A percentile compares a stretch with the other conserved stretches of the same genome.
Conservation (phyloP, 768 basidiomycete species). For the Leccinum incarnatum region DNA sequence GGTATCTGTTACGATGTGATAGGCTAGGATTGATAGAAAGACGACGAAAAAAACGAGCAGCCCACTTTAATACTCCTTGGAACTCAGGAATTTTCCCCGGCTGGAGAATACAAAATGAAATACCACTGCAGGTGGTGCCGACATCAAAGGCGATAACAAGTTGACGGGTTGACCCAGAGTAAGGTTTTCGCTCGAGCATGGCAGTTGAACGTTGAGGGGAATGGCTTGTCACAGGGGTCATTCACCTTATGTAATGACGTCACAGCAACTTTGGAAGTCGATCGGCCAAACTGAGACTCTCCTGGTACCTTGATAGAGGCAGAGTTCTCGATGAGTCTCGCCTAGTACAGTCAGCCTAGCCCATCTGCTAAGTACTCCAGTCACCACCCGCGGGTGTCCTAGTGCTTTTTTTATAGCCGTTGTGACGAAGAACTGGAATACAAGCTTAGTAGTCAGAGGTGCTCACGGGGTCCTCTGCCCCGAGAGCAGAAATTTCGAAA, state of each 20-base stretch:
- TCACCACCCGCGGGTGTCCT: neutral
- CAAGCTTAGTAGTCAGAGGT: too few relatives aligned
- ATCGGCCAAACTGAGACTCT: neutral
- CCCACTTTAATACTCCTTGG: neutral
- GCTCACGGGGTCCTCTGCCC: too few relatives aligned
- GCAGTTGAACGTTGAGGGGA: neutral
- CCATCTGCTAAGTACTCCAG: constrained; percentile 2
- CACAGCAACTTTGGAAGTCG: neutral
- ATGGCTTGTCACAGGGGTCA: neutral
- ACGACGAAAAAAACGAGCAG: neutral
- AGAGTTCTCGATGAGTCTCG: neutral
- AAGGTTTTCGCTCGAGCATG: constrained; percentile 33
- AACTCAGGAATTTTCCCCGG: neutral
- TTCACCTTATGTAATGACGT: neutral
- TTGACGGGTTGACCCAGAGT: constrained; percentile 30
- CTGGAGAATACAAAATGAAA: neutral
- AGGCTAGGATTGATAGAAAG: neutral
- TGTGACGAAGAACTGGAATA: too few relatives aligned
- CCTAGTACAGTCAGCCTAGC: neutral
- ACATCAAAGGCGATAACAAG: constrained; percentile 37
- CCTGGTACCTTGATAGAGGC: too few relatives aligned
- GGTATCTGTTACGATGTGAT: neutral
- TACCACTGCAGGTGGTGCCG: neutral
- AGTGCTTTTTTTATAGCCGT: neutral
- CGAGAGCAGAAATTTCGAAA: too few relatives aligned